Evolutionary conservation across 2,329 filamentous ascomycete genomes (phyloP), one percentile per base, ranked within the genome.

Genomic region (Xylaria sp.): DNA sequence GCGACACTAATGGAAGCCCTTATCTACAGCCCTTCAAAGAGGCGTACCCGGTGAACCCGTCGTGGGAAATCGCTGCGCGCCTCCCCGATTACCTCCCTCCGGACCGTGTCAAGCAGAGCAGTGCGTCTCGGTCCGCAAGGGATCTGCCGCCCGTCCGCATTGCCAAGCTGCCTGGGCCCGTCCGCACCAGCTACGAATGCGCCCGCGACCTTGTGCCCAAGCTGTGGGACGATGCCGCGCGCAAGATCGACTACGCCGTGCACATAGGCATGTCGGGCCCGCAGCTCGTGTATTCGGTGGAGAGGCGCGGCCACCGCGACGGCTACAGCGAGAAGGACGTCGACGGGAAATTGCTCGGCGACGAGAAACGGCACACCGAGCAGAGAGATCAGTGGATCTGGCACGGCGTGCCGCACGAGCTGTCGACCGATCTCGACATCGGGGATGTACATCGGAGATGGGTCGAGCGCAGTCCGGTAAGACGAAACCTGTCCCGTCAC

Each of bases 231-330:
- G 72, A 77, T 13, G 67, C 77, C 29, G 78, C 57, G 19, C 77
- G 64, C 73, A 68, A 58, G 48, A 70, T 78, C 55, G 90, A 96
- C 74, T 77, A 90, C 29, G 82, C 87, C 21, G 75, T 96, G 3
- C 92, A 96, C 75, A 90, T 96, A 53, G 92, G 92, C 64, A 92
- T 96, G 84, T 90, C 91, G 73, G 72, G 90, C 74, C 70, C 85
- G 78, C 68, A 82, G 75, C 69, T 86, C 13, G 75, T 85, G 68
- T 96, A 94, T 74, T 84, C 85, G 10, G 79, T 94, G 8, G 92
- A 96, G 78, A 82, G 85, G 10, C 80, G 84, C 35, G 91, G 85
- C 0, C 89, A 91, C 71, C 84, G 90, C 37, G 87, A 91, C 68
- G 89, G 89, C 3, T 96, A 96, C 76, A 77, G 78, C 17, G 83